Conservation (phyloP, 2,329 filamentous ascomycete species). For the Paecilomyces niveus region DNA sequence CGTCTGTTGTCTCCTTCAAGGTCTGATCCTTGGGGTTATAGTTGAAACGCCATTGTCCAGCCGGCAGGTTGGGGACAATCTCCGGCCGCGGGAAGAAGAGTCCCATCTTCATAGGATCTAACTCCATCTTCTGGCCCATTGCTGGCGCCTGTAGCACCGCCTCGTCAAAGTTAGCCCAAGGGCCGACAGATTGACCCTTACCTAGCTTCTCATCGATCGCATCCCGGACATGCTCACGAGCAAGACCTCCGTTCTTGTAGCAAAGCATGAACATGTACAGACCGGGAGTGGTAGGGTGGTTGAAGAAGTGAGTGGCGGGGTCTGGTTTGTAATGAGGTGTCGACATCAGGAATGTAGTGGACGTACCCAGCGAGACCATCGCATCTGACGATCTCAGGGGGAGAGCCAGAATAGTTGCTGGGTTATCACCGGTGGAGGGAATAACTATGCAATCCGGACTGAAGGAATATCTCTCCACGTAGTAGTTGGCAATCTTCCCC, state of each 20-base stretch:
- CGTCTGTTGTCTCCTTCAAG: slow-evolving; percentile 46
- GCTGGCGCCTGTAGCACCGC: slow-evolving; percentile 61
- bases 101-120: slow-evolving; percentile 68
- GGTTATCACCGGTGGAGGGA: slow-evolving; percentile 93
- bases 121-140: slow-evolving; percentile 52
- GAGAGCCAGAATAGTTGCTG: slow-evolving; percentile 84
- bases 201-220: slow-evolving; percentile 54
- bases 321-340: slow-evolving; percentile 87
- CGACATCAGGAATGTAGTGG: slow-evolving; percentile 95
- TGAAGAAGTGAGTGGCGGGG: slow-evolving; percentile 93
- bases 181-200: slow-evolving; percentile 39
- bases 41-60: slow-evolving; percentile 80
- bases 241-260: slow-evolving; percentile 96
- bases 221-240: slow-evolving; percentile 83
- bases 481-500: slow-evolving; percentile 71
- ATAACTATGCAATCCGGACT: slow-evolving; percentile 65
- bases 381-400: slow-evolving; percentile 82
- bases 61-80: slow-evolving; percentile 84
- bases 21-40: slow-evolving; percentile 44
- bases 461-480: slow-evolving; percentile 72
- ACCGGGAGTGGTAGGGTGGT: slow-evolving; percentile 82
- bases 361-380: slow-evolving; percentile 90
- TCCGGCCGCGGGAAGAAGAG: slow-evolving; percentile 95
- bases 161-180: slow-evolving; percentile 77
- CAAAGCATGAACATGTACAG: slow-evolving; percentile 99